Evolutionary conservation across 352 stramenopile species (phyloP), one percentile per base, ranked within the genome.

Genomic region (Pythium biforme): DNA sequence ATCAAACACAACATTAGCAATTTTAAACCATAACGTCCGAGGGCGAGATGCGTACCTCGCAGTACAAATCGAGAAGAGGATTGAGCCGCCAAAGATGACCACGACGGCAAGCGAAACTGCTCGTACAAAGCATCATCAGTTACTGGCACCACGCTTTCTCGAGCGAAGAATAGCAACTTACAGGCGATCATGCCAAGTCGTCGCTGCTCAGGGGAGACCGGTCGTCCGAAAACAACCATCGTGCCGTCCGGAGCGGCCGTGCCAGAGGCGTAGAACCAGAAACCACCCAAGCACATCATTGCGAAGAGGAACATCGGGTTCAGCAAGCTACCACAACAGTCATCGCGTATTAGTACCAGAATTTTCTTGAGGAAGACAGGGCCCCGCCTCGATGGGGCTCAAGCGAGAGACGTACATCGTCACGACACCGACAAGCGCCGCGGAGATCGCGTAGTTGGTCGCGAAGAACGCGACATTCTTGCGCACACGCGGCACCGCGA

Each of bases 261-360:
- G 48, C 81, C 90, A 53, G 84, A 86, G 41, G 83, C 79, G 60
- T 95, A 92, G 29, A 91, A 74, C 86, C 86, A 95, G 40, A 90
- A 91, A 45, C 77, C 86, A 20, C 63, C 77, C 45, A 95, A 47
- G 62, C 86, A 95, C 53, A 95, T 93, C 33, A 95, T 73, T 22
- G 92, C 82, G 72, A 95, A 95, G 11, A 95, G 71, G 61, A 95
- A 95, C 58, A 95, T 83, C 60, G 86, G 86, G 64, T 95, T 95
- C 46, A 95, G 55, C 55, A 94, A 46, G 50, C 83, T 94, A 68
- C 37, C 11, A 59, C 19, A 27, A 7, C 29, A 55, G 27, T 15
- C 1, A 20, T 5, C 5, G 15, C 29, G 19, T 19, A 26, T 40
- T 12, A 40, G n/a, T 10, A 22, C 31, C 3, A 15, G 31, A n/a